Conservation (phyloP, 805 yeast species). For the Candida suzukii region DNA sequence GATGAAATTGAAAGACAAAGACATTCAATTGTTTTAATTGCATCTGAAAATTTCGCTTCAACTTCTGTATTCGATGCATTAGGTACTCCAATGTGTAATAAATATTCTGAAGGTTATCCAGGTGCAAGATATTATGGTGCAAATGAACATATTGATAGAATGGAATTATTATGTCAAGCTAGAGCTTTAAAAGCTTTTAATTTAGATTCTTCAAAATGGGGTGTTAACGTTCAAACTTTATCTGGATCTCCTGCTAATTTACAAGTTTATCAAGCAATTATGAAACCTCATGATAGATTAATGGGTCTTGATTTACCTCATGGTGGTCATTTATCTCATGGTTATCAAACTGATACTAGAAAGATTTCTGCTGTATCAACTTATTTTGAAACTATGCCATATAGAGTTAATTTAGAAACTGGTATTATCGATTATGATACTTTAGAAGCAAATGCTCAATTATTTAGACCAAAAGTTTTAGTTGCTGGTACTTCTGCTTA, state of each 20-base stretch:
- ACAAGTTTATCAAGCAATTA: conserved; percentile 90
- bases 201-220: conserved; percentile 82
- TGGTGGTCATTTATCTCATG: conserved; percentile 98
- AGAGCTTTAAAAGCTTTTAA: conserved; percentile 90
- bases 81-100: conserved; percentile 97
- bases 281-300: conserved; percentile 92
- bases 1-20: conserved; percentile 89
- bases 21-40: conserved; percentile 89
- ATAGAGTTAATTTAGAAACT: conserved; percentile 85
- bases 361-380: conserved; percentile 95
- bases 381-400: conserved; percentile 98
- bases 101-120: conserved; percentile 98
- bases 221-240: conserved; percentile 93
- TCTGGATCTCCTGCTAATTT: conserved; percentile 98
- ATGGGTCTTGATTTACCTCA: conserved; percentile 99
- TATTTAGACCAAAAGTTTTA: conserved; percentile 92
- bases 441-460: conserved; percentile 81
- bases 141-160: conserved; percentile 92
- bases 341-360: conserved; percentile 90
- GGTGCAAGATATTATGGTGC: conserved; percentile 99
- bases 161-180: conserved; percentile 86
- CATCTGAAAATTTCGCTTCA: conserved; percentile 96
- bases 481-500: conserved; percentile 99
- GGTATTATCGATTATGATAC: conserved; percentile 96
- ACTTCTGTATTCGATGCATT: conserved; percentile 92